phyloP scores from a whole-genome alignment of 208 protist genomes.

The Trichomonas vaginalis region DNA sequence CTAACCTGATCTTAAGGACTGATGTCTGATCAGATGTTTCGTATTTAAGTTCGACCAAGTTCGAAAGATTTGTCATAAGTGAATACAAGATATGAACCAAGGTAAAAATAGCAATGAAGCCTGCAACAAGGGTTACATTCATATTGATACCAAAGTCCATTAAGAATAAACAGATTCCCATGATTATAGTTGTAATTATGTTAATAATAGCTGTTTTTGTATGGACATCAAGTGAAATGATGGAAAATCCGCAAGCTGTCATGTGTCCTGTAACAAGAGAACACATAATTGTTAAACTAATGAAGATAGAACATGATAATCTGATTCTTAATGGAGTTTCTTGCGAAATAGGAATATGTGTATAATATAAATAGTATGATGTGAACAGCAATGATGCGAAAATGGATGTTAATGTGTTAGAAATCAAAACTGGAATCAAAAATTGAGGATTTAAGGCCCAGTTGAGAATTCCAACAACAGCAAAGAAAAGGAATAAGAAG shows the following conservation, averaged over 20 bases:
- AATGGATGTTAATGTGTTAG: not conserved
- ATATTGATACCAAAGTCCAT: not conserved
- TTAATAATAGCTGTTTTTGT: not conserved
- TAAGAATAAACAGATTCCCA: not conserved
- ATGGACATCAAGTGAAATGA: not conserved
- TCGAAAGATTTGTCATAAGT: not conserved
- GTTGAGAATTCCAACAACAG: not conserved
- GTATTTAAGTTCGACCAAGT: not conserved
- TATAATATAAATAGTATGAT: not conserved
- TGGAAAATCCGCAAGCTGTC: not conserved
- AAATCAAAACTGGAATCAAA: not conserved
- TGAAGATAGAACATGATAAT: not conserved
- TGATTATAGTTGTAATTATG: not conserved
- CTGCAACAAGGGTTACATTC: not conserved
- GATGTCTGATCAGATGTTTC: not conserved
- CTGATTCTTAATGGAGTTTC: not conserved
- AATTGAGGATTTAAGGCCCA: not conserved
- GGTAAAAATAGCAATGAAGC: not conserved
- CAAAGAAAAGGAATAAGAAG: not conserved
- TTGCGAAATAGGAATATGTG: not conserved
- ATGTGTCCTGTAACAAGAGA: not conserved
- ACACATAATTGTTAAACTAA: not conserved
- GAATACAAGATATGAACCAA: not conserved
- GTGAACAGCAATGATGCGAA: not conserved
- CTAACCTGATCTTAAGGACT: not conserved